These are phyloP conservation scores for Stevia rebaudiana DNA, from an alignment of 140 eudicot genomes.

Conservation along the genomic window DNA sequence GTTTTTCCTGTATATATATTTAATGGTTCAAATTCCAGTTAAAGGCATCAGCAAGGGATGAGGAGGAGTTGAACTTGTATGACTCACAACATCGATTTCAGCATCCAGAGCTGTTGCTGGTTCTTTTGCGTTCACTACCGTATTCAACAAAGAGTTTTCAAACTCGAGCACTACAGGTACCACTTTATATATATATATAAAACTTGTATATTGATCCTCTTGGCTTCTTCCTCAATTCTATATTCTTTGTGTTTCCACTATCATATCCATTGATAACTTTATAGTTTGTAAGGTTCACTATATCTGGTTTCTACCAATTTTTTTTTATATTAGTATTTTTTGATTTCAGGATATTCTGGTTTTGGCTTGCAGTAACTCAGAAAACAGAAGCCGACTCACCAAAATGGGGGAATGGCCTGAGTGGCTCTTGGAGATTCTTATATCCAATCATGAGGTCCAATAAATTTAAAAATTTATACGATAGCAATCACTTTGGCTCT, in stretches of 20 bases:
- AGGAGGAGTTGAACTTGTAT: slow-evolving; percentile 68
- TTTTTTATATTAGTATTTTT: slow-evolving; percentile 31
- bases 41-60: slow-evolving; percentile 71
- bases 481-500: too few species aligned
- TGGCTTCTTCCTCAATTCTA: not conserved
- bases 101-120: slow-evolving; percentile 70
- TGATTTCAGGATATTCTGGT: slow-evolving; percentile 95
- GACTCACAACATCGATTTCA: slow-evolving; percentile 84
- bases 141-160: slow-evolving; percentile 60
- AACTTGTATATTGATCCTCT: too few species aligned
- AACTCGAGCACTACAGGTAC: slow-evolving; percentile 85
- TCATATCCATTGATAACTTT: not conserved
- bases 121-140: slow-evolving; percentile 84
- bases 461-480: not conserved
- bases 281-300: too few species aligned
- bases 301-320: slow-evolving; percentile 11
- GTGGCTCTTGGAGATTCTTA: slow-evolving; percentile 95
- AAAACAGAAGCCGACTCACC: slow-evolving; percentile 67
- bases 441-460: slow-evolving; percentile 82
- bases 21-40: too few species aligned
- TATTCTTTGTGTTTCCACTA: not conserved
- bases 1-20: too few species aligned
- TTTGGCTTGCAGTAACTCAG: slow-evolving; percentile 94
- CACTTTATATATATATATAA: not conserved
- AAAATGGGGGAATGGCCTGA: slow-evolving; percentile 98